These are phyloP conservation scores for Magnaporthiopsis rhizophila DNA, from an alignment of 2,329 filamentous ascomycete species.

Conservation along the genomic window DNA sequence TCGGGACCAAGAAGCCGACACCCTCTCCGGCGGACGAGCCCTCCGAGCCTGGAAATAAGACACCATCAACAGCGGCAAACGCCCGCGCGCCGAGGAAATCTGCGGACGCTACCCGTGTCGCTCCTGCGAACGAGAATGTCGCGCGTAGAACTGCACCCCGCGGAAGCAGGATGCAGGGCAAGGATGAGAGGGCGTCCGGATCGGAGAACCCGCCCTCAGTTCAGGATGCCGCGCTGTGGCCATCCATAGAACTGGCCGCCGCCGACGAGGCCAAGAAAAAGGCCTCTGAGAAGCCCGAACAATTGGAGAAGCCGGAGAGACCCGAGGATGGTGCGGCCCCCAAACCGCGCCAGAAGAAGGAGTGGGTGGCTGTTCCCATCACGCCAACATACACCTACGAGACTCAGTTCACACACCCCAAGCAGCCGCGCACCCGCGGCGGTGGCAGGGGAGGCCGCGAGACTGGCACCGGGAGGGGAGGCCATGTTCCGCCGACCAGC, in stretches of 20 bases:
- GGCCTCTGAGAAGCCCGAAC: constrained; percentile 18
- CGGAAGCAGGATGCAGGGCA: constrained; percentile 37
- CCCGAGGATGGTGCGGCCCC: constrained; percentile 29
- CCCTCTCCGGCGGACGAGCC: neutral
- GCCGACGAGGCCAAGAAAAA: constrained; percentile 66
- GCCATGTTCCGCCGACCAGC: constrained; percentile 14
- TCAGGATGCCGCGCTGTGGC: constrained; percentile 75
- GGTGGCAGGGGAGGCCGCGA: constrained; percentile 36
- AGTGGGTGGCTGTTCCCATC: constrained; percentile 78
- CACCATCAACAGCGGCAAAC: constrained; percentile 21
- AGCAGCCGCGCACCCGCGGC: constrained; percentile 32
- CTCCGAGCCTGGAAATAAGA: constrained; percentile 6
- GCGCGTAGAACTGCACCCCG: constrained; percentile 33
- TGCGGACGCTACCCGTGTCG: constrained; percentile 10
- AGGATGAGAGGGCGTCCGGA: constrained; percentile 25
- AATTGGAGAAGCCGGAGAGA: constrained; percentile 49
- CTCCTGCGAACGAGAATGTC: constrained; percentile 25
- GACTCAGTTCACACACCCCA: constrained; percentile 45
- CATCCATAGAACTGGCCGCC: constrained; percentile 74
- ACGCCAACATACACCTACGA: constrained; percentile 81
- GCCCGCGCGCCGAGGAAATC: constrained; percentile 25
- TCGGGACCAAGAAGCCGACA: constrained; percentile 36
- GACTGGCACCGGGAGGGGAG: constrained; percentile 20
- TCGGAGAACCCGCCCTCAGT: constrained; percentile 48
- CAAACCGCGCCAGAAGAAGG: constrained; percentile 61